Base-by-base conservation (phyloP, 1,284 basidiomycete species). In the Cryptococcus neoformans region DNA sequence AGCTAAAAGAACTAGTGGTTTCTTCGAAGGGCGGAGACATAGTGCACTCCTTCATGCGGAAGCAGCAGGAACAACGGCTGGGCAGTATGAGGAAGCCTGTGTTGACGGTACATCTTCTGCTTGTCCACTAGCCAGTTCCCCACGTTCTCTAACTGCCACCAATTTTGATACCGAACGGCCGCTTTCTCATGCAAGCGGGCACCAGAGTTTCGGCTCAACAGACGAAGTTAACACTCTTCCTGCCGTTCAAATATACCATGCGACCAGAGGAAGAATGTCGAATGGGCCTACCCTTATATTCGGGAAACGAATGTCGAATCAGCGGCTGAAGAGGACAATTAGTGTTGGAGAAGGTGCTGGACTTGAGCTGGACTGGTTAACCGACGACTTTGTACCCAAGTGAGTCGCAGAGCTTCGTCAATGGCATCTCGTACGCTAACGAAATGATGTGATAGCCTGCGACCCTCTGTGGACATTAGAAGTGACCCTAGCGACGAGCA, bases 281-380 rank as follows among this genome's bases (percentile, higher is more conserved):
- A 55, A 54, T 21, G 61, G 65, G 39, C 66, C 69, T 3, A 62
- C 56, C 14, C 62, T 64, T 44, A 54, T 65, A 17, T 66, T 60
- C 42, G 21, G 21, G 21, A 21, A 44, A 44, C 14, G n/a, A 44
- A 17, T 40, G 55, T 58, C 0, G 54, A 51, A 48, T 11, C 39
- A 21, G n/a, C 56, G 4, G 53, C 34, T 10, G 46, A 40, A 21
- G 49, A 39, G 14, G 44, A 28, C 21, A 21, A 21, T 21, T 21
- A 16, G 36, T 7, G 11, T 39, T 37, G 9, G 48, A 9, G 9
- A 38, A 37, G 14, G 49, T 1, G 42, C 54, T 34, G 63, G 55
- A 6, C 64, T 64, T 51, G 66, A 67, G 38, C 46, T 72, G 21
- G 68, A 72, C 49, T 68, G 68, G 68, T 21, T 70, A 44, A 64